Evolutionary conservation across 345 rosid genomes (phyloP).

Genomic region (Lepidium sativum): DNA sequence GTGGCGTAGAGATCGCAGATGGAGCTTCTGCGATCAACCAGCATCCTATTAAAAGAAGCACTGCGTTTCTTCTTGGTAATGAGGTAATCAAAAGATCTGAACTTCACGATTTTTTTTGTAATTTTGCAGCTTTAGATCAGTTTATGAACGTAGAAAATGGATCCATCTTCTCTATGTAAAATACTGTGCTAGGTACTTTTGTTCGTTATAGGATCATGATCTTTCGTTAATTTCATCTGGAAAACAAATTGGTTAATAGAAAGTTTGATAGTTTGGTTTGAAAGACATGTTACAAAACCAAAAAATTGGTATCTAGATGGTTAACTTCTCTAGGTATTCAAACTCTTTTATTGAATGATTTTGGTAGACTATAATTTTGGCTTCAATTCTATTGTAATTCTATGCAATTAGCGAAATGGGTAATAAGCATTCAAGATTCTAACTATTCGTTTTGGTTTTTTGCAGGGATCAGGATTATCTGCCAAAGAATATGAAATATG

Average conservation of each 20-base stretch:
- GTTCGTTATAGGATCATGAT: not conserved
- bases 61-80: constrained; percentile 92
- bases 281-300: not conserved
- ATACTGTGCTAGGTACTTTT: not conserved
- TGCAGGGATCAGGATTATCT: constrained; percentile 86
- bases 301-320: not conserved
- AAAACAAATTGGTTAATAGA: not conserved
- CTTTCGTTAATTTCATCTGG: not conserved
- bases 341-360: not conserved
- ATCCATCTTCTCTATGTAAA: not conserved
- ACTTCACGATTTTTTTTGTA: not conserved
- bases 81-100: constrained; percentile 42
- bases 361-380: not conserved
- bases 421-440: not conserved
- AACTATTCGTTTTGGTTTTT: not conserved
- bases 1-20: constrained; percentile 90
- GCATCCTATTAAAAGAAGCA: constrained; percentile 73
- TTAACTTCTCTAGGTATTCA: not conserved
- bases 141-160: not conserved
- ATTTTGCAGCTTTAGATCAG: not conserved
- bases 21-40: constrained; percentile 61
- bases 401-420: not conserved
- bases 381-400: not conserved
- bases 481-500: constrained; percentile 87
- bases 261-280: not conserved